Evolutionary conservation across 2,329 filamentous ascomycete genomes (phyloP).

Genomic region (Epichloe gansuensis): DNA sequence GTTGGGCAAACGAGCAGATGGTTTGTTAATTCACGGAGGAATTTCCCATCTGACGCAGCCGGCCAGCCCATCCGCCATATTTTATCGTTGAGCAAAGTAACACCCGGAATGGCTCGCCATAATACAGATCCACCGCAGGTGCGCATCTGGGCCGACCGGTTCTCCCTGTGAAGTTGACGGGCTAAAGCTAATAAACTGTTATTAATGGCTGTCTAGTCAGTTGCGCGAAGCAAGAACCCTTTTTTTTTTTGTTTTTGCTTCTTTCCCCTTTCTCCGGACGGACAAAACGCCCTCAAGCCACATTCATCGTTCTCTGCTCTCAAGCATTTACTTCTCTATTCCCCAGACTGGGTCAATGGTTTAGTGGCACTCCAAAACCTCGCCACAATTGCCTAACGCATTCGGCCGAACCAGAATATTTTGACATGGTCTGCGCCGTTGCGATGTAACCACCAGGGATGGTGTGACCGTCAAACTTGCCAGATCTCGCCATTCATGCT

Average conservation of each 20-base stretch:
- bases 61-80: conserved; percentile 9
- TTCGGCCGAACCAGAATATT: conserved; percentile 10
- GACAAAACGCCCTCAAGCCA: no score
- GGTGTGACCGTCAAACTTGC: conserved; percentile 6
- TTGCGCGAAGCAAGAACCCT: not conserved
- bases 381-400: not conserved
- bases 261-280: no score
- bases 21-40: not conserved
- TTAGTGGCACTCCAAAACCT: not conserved
- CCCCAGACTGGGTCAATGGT: not conserved
- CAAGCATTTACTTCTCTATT: no score
- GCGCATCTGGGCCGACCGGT: no score
- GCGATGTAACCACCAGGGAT: conserved; percentile 16
- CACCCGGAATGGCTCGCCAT: conserved; percentile 18
- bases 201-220: not conserved
- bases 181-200: no score
- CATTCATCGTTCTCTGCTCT: no score
- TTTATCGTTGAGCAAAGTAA: conserved; percentile 13
- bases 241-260: no score
- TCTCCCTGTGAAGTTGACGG: no score
- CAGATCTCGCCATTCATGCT: conserved; percentile 10
- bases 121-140: conserved; percentile 8
- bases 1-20: not conserved
- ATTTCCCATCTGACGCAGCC: conserved; percentile 6
- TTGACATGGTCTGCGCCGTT: conserved; percentile 4